phyloP scores from a whole-genome alignment of 2,329 filamentous ascomycete genomes.

The Xylariaceae sp. region DNA sequence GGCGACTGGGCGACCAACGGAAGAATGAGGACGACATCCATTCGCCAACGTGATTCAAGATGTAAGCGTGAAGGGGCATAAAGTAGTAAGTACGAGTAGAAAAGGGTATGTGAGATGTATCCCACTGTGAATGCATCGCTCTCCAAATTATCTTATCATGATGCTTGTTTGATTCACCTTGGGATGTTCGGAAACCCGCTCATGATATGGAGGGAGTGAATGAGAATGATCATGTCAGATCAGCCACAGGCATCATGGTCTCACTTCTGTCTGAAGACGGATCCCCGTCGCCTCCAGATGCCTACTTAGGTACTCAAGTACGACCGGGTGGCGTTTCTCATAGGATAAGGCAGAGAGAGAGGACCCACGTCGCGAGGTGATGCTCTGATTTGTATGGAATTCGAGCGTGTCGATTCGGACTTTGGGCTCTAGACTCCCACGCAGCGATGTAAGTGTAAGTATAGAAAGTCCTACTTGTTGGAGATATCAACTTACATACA shows the following conservation, averaged over 20 bases:
- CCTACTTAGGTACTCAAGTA: neutral
- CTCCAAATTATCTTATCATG: neutral
- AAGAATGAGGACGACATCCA: neutral
- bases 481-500: neutral
- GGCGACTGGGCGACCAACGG: neutral
- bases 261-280: neutral
- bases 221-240: neutral
- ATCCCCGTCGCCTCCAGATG: neutral
- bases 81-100: neutral
- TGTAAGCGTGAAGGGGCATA: neutral
- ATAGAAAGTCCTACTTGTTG: neutral
- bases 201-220: neutral
- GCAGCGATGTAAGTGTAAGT: neutral
- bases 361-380: neutral
- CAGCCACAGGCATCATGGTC: neutral
- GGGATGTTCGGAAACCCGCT: neutral
- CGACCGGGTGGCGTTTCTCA: too few relatives aligned
- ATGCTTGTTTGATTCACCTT: neutral
- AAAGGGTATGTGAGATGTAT: neutral
- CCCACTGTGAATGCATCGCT: neutral
- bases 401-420: neutral
- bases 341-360: neutral
- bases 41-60: conserved; percentile 10
- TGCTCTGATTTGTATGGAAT: too few relatives aligned
- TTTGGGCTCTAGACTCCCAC: neutral